These are phyloP conservation scores for Rhypophila decipiens DNA, from an alignment of 495 filamentous ascomycete species.

Conservation along the genomic window DNA sequence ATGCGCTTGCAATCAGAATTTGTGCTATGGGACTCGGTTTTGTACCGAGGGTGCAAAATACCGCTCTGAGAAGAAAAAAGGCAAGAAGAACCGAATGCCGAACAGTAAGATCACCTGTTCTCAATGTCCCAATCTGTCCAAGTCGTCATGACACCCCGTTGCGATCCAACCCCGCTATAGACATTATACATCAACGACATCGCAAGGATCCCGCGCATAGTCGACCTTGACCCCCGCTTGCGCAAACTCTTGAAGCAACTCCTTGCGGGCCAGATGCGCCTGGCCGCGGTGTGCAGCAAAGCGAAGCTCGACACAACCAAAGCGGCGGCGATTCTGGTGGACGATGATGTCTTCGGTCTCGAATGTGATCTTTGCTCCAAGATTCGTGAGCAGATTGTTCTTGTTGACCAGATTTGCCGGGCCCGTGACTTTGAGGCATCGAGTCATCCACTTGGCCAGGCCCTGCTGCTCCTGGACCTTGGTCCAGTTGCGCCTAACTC, in stretches of 20 bases:
- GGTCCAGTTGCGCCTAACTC: neutral
- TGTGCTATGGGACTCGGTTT: too few species aligned
- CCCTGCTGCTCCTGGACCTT: neutral
- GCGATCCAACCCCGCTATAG: too few species aligned
- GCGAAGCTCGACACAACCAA: neutral
- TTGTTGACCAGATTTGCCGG: neutral
- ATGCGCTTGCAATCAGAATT: too few species aligned
- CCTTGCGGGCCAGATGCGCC: neutral
- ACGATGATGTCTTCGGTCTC: neutral
- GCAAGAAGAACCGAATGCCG: too few species aligned
- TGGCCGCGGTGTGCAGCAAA: conserved; percentile 4
- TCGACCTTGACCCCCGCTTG: neutral
- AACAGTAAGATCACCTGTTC: too few species aligned
- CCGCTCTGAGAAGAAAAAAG: too few species aligned
- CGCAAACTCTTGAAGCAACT: neutral
- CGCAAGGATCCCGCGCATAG: neutral
- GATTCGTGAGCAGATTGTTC: neutral
- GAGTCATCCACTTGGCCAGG: neutral
- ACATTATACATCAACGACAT: neutral
- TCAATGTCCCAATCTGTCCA: too few species aligned
- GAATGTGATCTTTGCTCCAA: neutral
- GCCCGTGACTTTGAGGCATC: neutral
- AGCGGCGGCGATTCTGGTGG: neutral
- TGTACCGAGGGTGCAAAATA: too few species aligned
- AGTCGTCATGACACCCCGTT: too few species aligned